Percentiles rank a stretch among this genome's conserved stretches.
These are phyloP conservation scores for Geosmithia morbida DNA, from an alignment of 2,329 filamentous ascomycete genomes.

Conservation along the genomic window DNA sequence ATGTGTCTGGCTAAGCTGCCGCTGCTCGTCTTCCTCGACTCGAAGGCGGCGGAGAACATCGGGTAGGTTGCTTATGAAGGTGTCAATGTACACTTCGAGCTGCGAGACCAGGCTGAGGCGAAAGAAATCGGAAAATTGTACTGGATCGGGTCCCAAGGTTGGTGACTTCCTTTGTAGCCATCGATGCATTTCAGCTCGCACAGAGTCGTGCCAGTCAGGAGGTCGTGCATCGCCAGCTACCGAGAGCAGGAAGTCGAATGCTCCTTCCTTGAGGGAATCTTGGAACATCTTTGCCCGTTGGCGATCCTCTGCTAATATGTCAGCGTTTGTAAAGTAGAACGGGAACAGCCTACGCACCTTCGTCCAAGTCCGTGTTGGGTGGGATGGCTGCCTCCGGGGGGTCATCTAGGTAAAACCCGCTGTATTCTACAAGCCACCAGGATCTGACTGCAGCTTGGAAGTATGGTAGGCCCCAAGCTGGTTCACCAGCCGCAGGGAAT, in stretches of 20 bases:
- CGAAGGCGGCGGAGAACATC: conserved; percentile 79
- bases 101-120: conserved; percentile 62
- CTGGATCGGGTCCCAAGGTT: conserved; percentile 49
- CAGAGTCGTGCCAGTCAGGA: conserved; percentile 77
- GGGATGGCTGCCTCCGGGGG: conserved; percentile 40
- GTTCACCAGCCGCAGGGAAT: conserved; percentile 49
- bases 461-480: conserved; percentile 57
- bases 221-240: conserved; percentile 69
- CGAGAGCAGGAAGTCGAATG: conserved; percentile 81
- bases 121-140: conserved; percentile 58
- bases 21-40: conserved; percentile 78
- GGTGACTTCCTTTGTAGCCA: conserved; percentile 74
- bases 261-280: conserved; percentile 71
- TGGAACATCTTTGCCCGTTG: conserved; percentile 60
- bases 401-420: conserved; percentile 72
- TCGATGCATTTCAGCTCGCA: conserved; percentile 65
- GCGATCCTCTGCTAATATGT: conserved; percentile 42
- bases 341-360: conserved; percentile 20
- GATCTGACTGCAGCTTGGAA: conserved; percentile 66
- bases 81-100: conserved; percentile 76
- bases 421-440: conserved; percentile 91
- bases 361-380: conserved; percentile 47
- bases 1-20: conserved; percentile 49
- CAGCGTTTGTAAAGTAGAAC: conserved; percentile 4
- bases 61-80: conserved; percentile 89